Percentiles rank a stretch among this genome's conserved stretches.
These are phyloP conservation scores for Agrocybe pediades DNA, from an alignment of 768 basidiomycete genomes.

Conservation along the genomic window DNA sequence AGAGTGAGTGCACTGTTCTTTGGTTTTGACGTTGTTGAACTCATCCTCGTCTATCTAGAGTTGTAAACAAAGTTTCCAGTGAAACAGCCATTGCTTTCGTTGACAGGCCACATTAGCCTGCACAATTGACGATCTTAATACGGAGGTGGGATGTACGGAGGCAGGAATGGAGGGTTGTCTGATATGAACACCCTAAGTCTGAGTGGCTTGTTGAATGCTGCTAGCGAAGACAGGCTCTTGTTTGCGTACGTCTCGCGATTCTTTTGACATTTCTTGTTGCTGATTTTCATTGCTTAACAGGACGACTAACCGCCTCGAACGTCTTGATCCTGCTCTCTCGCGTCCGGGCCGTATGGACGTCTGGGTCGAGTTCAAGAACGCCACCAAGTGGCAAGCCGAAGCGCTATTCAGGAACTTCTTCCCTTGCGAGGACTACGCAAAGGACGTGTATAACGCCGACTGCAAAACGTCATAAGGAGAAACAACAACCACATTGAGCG, in stretches of 20 bases:
- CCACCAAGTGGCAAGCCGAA: slow-evolving; percentile 45
- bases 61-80: too few relatives aligned
- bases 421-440: slow-evolving; percentile 44
- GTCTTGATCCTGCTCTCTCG: slow-evolving; percentile 58
- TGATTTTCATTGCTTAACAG: slow-evolving; percentile 34
- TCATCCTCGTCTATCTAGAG: too few relatives aligned
- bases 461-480: too few relatives aligned
- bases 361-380: slow-evolving; percentile 51
- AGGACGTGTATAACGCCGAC: neutral
- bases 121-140: too few relatives aligned
- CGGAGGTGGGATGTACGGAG: slow-evolving; percentile 33
- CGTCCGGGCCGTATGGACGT: slow-evolving; percentile 60
- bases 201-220: slow-evolving; percentile 82
- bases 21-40: too few relatives aligned
- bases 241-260: slow-evolving; percentile 71
- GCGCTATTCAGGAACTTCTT: slow-evolving; percentile 57
- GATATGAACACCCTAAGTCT: slow-evolving; percentile 82
- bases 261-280: neutral
- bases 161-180: slow-evolving; percentile 48
- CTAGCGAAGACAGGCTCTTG: slow-evolving; percentile 83
- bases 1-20: too few relatives aligned
- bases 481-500: too few relatives aligned
- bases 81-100: too few relatives aligned
- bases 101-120: too few relatives aligned
- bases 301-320: slow-evolving; percentile 64